Evolutionary conservation across 306 rosid species (phyloP).

Genomic region (Luffa aegyptiaca): DNA sequence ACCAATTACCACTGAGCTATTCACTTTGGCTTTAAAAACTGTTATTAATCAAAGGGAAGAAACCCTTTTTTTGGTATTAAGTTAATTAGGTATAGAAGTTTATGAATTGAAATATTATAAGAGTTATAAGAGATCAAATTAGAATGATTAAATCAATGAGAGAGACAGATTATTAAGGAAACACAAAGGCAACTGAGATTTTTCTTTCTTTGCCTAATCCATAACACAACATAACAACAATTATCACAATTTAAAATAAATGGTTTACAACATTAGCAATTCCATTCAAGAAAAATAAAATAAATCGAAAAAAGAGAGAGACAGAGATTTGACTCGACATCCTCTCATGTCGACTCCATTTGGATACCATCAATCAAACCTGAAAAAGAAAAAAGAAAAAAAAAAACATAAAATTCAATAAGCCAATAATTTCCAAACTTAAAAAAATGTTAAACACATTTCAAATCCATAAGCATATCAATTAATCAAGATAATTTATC

Average conservation of each 20-base stretch:
- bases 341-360: constrained; percentile 65
- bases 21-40: too few species aligned
- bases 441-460: not conserved
- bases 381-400: constrained; percentile 8
- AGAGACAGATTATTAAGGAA: constrained; percentile 8
- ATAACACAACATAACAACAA: constrained; percentile 30
- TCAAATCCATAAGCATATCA: not conserved
- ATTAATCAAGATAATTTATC: not conserved
- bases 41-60: too few species aligned
- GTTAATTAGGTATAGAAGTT: not conserved
- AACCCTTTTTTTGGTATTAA: too few species aligned
- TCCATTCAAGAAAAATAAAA: constrained; percentile 20
- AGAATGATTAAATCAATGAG: not conserved
- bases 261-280: constrained; percentile 31
- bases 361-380: constrained; percentile 30
- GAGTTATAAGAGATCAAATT: not conserved
- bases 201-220: constrained; percentile 26
- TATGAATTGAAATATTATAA: not conserved
- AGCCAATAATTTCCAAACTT: not conserved
- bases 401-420: too few species aligned
- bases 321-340: constrained; percentile 42
- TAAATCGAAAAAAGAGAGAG: constrained; percentile 8
- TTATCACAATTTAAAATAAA: constrained; percentile 24
- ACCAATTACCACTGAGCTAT: too few species aligned
- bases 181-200: constrained; percentile 26